These are phyloP conservation scores for Salisapilia sapeloensis DNA, from an alignment of 352 stramenopile genomes.

Conservation along the genomic window DNA sequence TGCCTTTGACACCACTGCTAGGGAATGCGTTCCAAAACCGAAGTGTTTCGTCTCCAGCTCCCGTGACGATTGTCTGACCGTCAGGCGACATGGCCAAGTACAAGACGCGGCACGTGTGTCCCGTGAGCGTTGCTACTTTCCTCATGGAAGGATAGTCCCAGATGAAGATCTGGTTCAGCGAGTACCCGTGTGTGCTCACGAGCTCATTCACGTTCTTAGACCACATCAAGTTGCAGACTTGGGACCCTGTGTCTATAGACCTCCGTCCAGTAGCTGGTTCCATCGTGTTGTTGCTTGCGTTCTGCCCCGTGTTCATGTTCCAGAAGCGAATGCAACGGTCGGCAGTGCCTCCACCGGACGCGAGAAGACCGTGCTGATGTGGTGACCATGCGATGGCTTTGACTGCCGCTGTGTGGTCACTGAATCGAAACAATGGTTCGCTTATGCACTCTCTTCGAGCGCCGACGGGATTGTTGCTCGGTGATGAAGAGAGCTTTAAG, in stretches of 20 bases:
- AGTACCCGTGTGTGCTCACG: conserved; percentile 97
- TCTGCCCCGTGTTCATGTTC: conserved; percentile 90
- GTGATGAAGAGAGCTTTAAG: conserved; percentile 5
- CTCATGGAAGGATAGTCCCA: conserved; percentile 95
- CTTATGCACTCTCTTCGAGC: no score
- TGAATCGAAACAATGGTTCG: conserved; percentile 84
- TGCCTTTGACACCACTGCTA: conserved; percentile 32
- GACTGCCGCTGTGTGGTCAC: conserved; percentile 92
- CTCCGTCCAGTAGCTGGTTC: no score
- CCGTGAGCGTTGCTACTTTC: conserved; percentile 93
- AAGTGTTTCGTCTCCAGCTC: conserved; percentile 94
- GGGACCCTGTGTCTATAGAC: conserved; percentile 91
- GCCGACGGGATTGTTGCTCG: conserved; percentile 1
- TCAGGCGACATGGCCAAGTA: conserved; percentile 95
- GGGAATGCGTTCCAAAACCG: conserved; percentile 97
- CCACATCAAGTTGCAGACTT: conserved; percentile 97
- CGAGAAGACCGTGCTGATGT: conserved; percentile 91
- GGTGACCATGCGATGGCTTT: conserved; percentile 97
- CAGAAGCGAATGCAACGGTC: conserved; percentile 96
- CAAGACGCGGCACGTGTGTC: conserved; percentile 91
- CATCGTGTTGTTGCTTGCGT: conserved; percentile 70
- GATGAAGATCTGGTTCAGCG: conserved; percentile 95
- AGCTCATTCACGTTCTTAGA: conserved; percentile 95
- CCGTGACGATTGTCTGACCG: conserved; percentile 94
- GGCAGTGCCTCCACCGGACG: conserved; percentile 90